Conservation (phyloP, 305 asterid genomes). For the Fraxinus sp. region DNA sequence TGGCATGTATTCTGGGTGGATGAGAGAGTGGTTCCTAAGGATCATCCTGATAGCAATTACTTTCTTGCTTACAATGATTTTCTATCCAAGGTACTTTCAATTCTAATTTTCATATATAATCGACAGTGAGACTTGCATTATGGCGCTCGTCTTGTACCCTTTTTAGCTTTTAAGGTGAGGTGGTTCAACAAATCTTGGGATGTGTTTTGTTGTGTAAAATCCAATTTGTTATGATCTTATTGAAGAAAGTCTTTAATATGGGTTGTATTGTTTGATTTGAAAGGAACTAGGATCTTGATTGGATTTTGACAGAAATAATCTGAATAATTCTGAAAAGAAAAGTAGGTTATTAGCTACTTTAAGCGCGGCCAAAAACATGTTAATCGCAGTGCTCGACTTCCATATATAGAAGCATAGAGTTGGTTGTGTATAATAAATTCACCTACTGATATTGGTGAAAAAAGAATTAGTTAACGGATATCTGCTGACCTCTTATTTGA, state of each 20-base stretch:
- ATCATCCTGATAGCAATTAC: conserved; percentile 57
- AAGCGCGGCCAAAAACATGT: background rate
- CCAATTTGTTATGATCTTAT: background rate
- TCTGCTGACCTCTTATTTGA: background rate
- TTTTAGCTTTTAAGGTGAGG: background rate
- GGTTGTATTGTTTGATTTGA: background rate
- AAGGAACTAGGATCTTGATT: background rate
- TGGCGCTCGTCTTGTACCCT: background rate
- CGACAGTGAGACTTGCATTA: background rate
- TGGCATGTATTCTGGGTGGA: conserved; percentile 58
- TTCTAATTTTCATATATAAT: background rate
- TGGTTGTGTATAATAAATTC: background rate
- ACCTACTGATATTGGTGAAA: background rate
- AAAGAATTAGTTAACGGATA: background rate
- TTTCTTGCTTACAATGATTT: conserved; percentile 51
- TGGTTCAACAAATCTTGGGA: background rate
- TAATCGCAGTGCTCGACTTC: background rate
- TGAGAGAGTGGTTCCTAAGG: conserved; percentile 57
- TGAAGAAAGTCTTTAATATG: background rate
- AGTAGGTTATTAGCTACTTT: background rate
- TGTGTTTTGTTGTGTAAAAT: background rate
- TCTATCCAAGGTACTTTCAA: conserved; percentile 47
- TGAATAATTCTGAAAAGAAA: background rate
- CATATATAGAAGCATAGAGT: background rate
- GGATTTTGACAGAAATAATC: background rate